phyloP scores from a whole-genome alignment of 148 eudicot species.

The Silene uniflora region DNA sequence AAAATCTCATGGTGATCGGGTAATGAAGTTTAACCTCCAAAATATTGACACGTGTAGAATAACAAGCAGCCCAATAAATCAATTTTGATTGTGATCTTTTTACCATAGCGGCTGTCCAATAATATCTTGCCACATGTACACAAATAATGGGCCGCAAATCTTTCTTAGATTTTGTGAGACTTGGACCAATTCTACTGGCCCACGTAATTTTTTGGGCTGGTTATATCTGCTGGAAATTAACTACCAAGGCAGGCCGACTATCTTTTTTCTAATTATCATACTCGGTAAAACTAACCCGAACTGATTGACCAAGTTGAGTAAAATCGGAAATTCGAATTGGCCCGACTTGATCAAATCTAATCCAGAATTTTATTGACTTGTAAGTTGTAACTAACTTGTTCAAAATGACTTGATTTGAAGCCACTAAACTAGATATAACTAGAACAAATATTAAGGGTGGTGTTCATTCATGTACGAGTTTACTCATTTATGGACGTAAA shows the following conservation, averaged over 20 bases:
- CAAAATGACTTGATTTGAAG: no score
- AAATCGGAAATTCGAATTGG: no score
- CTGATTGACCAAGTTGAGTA: no score
- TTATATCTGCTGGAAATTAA: background rate
- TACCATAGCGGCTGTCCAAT: background rate
- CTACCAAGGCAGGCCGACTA: background rate
- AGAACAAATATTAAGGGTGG: no score
- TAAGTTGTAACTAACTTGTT: no score
- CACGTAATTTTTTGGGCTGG: constrained; percentile 2
- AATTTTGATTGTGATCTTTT: background rate
- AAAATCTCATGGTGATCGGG: background rate
- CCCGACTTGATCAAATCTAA: no score
- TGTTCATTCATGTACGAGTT: no score
- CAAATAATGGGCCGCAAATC: constrained; percentile 2
- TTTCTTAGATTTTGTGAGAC: background rate
- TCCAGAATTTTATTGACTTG: no score
- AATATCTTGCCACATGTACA: background rate
- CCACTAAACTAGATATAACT: no score
- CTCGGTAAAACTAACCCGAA: no score
- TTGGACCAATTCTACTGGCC: background rate
- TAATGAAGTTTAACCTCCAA: background rate
- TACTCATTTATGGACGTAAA: no score
- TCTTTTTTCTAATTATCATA: no score
- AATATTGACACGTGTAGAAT: background rate
- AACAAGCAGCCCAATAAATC: background rate